Conservation (phyloP, 805 yeast species). For the Metschnikowia gruessii region DNA sequence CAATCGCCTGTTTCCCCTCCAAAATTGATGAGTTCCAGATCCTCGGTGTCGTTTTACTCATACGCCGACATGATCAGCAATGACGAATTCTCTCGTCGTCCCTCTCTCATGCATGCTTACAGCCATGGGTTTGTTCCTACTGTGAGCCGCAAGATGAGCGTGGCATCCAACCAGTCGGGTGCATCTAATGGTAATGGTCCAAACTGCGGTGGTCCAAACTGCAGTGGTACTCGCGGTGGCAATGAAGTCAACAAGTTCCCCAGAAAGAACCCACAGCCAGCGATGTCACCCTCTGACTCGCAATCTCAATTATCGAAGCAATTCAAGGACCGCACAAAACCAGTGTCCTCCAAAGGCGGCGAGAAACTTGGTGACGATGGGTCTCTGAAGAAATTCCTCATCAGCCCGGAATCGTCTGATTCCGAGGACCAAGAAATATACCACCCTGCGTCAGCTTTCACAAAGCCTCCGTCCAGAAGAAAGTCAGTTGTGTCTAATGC, state of each 20-base stretch:
- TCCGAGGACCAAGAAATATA: constrained; percentile 18
- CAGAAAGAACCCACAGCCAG: constrained; percentile 10
- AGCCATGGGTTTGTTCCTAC: constrained; percentile 36
- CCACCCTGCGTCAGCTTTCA: constrained; percentile 7
- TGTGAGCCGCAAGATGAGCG: constrained; percentile 21
- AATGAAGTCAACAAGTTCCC: constrained; percentile 13
- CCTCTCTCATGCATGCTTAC: constrained; percentile 44
- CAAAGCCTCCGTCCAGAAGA: constrained; percentile 12
- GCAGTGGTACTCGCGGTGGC: constrained; percentile 3
- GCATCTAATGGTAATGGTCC: constrained; percentile 2
- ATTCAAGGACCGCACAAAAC: constrained; percentile 13
- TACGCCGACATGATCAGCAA: constrained; percentile 76
- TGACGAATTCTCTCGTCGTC: constrained; percentile 66
- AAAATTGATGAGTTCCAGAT: constrained; percentile 32
- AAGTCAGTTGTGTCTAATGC: constrained; percentile 18
- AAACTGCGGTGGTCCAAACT: not conserved
- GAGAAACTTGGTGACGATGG: not conserved
- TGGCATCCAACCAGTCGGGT: constrained; percentile 17
- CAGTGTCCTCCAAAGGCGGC: not conserved
- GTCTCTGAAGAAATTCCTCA: constrained; percentile 19
- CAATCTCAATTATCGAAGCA: constrained; percentile 28
- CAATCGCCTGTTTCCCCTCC: constrained; percentile 41
- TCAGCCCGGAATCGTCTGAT: constrained; percentile 29
- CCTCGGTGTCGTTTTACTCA: constrained; percentile 56
- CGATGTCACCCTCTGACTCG: constrained; percentile 5